Base-by-base conservation (phyloP, 2,329 filamentous ascomycete genomes). In the Microsporum canis region DNA sequence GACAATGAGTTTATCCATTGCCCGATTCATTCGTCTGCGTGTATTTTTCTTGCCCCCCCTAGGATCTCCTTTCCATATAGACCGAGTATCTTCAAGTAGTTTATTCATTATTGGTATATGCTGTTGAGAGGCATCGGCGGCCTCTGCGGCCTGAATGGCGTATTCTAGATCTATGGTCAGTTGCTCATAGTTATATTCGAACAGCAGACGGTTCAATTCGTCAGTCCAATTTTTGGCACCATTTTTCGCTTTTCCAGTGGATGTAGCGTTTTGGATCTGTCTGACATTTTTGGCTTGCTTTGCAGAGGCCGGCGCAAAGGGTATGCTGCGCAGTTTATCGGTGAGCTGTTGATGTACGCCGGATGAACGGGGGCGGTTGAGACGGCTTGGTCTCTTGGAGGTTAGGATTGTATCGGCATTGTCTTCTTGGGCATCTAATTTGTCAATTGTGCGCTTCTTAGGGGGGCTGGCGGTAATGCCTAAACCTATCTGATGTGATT, bases 391-490 rank as follows among this genome's bases (percentile, higher is more conserved):
- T 8, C 5, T 12, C 31, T 53, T 53, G 49, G 49, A 5, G 49
- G 49, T n/a, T 33, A 53, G 12, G 27, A 14, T 1, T 23, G 49
- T 31, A n/a, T 7, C 12, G 49, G 49, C 10, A 1, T 31, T 33
- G 27, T 53, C 49, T 53, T 33, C n/a, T 33, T 14, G 49, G 49
- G 8, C 14, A 53, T n/a, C 49, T 53, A 53, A 53, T 53, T 33
- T 33, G 49, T 53, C 29, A 53, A 53, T 27, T 53, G 49, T 53
- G 27, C 49, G 49, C 29, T 33, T 53, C 49, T 63, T 63, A n/a
- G 65, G 61, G 29, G 69, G 68, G 45, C 67, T 71, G 55, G 55
- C 64, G 8, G 70, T 70, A 14, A 72, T 70, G 3, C 69, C 70
- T 29, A 71, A 59, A 2, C 68, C 70, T 17, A 70, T 38, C 36